Evolutionary conservation across 2,329 filamentous ascomycete species (phyloP).

Genomic region (Calonectria henricotiae): DNA sequence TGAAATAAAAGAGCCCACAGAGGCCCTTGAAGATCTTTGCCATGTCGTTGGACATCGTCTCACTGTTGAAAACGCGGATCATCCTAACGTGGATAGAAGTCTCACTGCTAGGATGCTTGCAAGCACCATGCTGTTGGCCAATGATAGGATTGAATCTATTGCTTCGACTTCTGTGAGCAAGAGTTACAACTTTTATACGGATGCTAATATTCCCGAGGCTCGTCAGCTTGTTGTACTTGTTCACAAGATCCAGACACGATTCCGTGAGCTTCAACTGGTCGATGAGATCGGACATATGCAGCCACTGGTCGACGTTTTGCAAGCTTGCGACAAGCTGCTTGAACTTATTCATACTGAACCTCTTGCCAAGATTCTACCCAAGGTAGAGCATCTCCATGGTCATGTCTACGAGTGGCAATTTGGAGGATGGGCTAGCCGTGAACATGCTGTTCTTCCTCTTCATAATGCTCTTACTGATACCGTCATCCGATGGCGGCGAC

Average conservation of each 20-base stretch:
- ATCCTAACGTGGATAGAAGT: constrained; percentile 55
- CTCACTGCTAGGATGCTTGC: constrained; percentile 75
- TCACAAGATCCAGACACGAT: constrained; percentile 79
- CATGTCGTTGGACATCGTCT: constrained; percentile 62
- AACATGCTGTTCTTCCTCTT: constrained; percentile 78
- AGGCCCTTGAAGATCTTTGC: constrained; percentile 64
- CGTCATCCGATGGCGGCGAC: constrained; percentile 89
- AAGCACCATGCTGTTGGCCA: constrained; percentile 76
- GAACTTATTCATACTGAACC: constrained; percentile 86
- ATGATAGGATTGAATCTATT: constrained; percentile 70
- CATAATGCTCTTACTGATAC: constrained; percentile 86
- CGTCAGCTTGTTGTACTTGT: constrained; percentile 81
- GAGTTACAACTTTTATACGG: constrained; percentile 90
- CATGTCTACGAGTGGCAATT: constrained; percentile 95
- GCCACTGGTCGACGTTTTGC: constrained; percentile 84
- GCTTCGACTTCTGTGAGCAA: constrained; percentile 59
- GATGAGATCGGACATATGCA: constrained; percentile 82
- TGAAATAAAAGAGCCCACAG: constrained; percentile 59
- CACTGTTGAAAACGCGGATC: constrained; percentile 51
- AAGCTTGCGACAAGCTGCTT: constrained; percentile 82
- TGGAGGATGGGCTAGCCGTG: constrained; percentile 85
- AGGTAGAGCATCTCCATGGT: constrained; percentile 88
- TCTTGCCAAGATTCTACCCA: constrained; percentile 87
- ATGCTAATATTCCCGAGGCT: constrained; percentile 83
- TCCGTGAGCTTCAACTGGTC: constrained; percentile 78